Evolutionary conservation across 2,329 filamentous ascomycete genomes (phyloP), one percentile per base, ranked within the genome.

Genomic region (Colletotrichum costaricense): DNA sequence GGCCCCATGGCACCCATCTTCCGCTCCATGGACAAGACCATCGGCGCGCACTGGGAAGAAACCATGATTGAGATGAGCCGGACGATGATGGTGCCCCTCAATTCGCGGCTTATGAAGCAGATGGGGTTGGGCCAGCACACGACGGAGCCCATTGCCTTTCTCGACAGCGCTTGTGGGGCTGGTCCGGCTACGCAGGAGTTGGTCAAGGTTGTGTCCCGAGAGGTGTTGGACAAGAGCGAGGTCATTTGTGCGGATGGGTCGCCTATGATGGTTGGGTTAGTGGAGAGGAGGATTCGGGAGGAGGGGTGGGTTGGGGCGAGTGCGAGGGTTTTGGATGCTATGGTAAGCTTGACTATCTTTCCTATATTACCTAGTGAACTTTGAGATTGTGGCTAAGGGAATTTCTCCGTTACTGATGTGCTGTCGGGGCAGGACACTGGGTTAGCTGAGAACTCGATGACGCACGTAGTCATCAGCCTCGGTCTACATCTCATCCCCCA

Each of bases 151-250:
- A 79, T 87, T 60, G 60, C 63, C 3, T 75, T 90, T 28, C 77
- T 91, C 12, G 89, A 91, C 71, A 85, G 85, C 74, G 88, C 86
- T 7, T 90, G 88, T 68, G 89, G 89, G 0, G 82, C 83, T 4
- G 89, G 88, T 0, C 82, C 88, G 19, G 81, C 89, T 14, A 85
- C 85, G 1, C 83, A 85, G 9, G 78, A 85, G 30, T 76, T 90
- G 16, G 84, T 88, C 69, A 42, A 42, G 12, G 38, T 3, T 19
- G 38, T 42, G 38, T 2, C 38, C 0, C 6, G 38, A 42, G 38
- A 42, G 38, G 38, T 42, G 38, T 5, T 42, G 14, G 38, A 42
- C 14, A 42, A 42, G 38, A 42, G 38, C 14, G 38, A 42, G 14
- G 38, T 90, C 66, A 76, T 88, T n/a, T 88, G 85, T 35, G 84